Evolutionary conservation across 2,329 filamentous ascomycete species (phyloP).

Genomic region (Trichoderma koningiopsis): DNA sequence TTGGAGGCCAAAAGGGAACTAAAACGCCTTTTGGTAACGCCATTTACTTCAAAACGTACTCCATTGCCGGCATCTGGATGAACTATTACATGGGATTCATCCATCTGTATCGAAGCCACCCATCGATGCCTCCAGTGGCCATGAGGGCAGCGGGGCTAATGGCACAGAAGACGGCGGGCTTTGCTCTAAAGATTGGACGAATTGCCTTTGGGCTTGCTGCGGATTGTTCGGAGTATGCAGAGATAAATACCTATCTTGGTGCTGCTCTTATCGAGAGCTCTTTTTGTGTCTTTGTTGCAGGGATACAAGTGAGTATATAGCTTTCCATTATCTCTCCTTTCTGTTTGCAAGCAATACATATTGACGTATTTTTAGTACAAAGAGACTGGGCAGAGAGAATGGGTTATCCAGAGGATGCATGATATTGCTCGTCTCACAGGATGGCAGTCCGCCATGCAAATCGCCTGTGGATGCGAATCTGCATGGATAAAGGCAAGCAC

Average conservation of each 20-base stretch:
- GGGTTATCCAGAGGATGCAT: conserved; percentile 73
- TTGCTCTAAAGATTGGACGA: conserved; percentile 74
- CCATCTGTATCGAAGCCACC: conserved; percentile 78
- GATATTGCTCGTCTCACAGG: conserved; percentile 80
- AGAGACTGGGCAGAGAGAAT: conserved; percentile 70
- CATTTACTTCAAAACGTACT: conserved; percentile 79
- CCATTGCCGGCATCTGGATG: conserved; percentile 85
- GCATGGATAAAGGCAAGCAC: conserved; percentile 77
- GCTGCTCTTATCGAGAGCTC: conserved; percentile 80
- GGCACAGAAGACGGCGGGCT: conserved; percentile 68
- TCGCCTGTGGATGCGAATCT: conserved; percentile 81
- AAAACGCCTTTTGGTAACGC: conserved; percentile 77
- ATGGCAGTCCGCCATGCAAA: conserved; percentile 80
- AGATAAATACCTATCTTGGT: conserved; percentile 75
- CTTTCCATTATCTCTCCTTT: background rate
- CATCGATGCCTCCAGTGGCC: conserved; percentile 86
- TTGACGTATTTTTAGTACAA: conserved; percentile 59
- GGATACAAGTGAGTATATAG: conserved; percentile 60
- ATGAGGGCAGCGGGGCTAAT: conserved; percentile 83
- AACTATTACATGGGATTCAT: conserved; percentile 86
- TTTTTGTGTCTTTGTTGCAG: conserved; percentile 85
- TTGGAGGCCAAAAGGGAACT: conserved; percentile 56
- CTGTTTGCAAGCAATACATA: background rate
- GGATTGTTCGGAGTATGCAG: conserved; percentile 52
- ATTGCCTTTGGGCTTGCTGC: conserved; percentile 74